phyloP scores from a whole-genome alignment of 768 basidiomycete species.

The Cyathus striatus region DNA sequence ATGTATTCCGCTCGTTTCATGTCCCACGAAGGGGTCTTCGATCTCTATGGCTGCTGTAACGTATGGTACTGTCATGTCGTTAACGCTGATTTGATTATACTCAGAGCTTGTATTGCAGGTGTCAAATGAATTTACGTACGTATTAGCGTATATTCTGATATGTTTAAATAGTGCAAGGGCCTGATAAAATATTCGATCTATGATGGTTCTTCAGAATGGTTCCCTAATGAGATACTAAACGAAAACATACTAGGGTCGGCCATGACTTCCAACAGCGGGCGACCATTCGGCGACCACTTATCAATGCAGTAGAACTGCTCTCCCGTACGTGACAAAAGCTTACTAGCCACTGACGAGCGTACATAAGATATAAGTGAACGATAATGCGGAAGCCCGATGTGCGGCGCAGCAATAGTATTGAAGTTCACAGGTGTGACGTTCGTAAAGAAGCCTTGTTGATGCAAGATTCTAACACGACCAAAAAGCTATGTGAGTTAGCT shows the following conservation, averaged over 20 bases:
- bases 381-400: constrained; percentile 69
- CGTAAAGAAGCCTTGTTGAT: constrained; percentile 68
- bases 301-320: constrained; percentile 74
- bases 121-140: constrained; percentile 36
- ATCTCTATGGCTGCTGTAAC: constrained; percentile 70
- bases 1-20: constrained; percentile 51
- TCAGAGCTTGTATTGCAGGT: neutral
- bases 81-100: constrained; percentile 37
- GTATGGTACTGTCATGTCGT: constrained; percentile 81
- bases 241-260: constrained; percentile 78
- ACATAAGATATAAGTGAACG: constrained; percentile 54
- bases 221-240: constrained; percentile 8
- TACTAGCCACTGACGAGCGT: constrained; percentile 54
- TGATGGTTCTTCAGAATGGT: neutral
- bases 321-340: constrained; percentile 72
- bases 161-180: constrained; percentile 62
- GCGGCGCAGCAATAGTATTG: constrained; percentile 79
- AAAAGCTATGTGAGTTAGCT: neutral
- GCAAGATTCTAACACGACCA: constrained; percentile 42
- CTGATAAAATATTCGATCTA: constrained; percentile 74
- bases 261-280: constrained; percentile 70
- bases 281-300: constrained; percentile 63
- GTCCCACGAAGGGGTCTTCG: constrained; percentile 59
- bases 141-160: constrained; percentile 78
- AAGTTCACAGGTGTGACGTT: constrained; percentile 73